A percentile compares a stretch with the other conserved stretches of the same genome.
Conservation (phyloP, 140 eudicot genomes). For the Bidens hawaiensis region DNA sequence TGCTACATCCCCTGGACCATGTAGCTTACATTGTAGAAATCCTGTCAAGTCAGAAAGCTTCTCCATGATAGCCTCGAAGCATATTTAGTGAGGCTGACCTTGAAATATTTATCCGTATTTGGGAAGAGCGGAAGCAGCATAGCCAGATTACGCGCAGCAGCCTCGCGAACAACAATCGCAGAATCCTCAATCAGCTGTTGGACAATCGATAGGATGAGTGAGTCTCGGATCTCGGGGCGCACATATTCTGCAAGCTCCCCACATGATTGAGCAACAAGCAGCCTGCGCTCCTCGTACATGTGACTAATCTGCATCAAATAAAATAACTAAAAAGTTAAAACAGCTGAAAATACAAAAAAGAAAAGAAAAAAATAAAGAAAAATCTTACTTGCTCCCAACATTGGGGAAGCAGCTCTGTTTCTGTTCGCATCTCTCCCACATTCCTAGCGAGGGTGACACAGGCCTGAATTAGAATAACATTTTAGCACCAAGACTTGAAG, state of each 20-base stretch:
- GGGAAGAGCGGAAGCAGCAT: constrained; percentile 98
- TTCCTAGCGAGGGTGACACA: constrained; percentile 90
- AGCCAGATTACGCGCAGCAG: constrained; percentile 97
- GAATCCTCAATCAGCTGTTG: constrained; percentile 97
- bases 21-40: constrained; percentile 96
- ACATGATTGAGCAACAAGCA: constrained; percentile 99
- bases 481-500: background rate
- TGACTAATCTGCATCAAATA: constrained; percentile 65
- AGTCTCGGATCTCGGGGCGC: constrained; percentile 96
- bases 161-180: constrained; percentile 91
- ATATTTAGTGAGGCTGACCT: constrained; percentile 99
- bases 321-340: constrained; percentile 1
- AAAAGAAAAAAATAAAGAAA: constrained; percentile 4
- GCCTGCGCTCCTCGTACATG: constrained; percentile 94
- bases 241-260: constrained; percentile 96
- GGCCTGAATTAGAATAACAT: constrained; percentile 48
- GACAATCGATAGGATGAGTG: constrained; percentile 85
- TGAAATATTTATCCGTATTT: constrained; percentile 88
- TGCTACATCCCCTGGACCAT: constrained; percentile 84
- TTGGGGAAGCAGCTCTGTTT: constrained; percentile 95
- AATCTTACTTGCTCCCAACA: constrained; percentile 97
- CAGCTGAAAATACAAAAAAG: background rate
- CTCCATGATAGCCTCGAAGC: constrained; percentile 98
- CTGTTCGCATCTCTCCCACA: constrained; percentile 94
- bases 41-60: constrained; percentile 92